Conservation (phyloP, 1,284 basidiomycete species). For the Clitocybe nebularis region DNA sequence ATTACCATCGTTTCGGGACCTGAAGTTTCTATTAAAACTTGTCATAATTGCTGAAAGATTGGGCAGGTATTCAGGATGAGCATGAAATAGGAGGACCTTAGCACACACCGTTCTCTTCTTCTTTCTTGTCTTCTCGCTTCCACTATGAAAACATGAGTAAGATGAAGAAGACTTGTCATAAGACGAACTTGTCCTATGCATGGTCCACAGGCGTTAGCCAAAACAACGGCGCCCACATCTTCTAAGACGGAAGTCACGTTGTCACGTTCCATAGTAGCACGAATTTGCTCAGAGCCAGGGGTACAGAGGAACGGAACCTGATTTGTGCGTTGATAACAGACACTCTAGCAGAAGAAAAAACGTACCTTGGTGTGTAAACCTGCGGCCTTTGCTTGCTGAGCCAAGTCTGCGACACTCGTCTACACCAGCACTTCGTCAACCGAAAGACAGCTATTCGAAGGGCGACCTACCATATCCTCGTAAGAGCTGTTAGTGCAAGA, state of each 20-base stretch:
- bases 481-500: slow-evolving; percentile 98
- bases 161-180: slow-evolving; percentile 1
- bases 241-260: slow-evolving; percentile 79
- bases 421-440: slow-evolving; percentile 24
- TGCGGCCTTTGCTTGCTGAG: slow-evolving; percentile 82
- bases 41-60: slow-evolving; percentile 81
- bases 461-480: slow-evolving; percentile 75
- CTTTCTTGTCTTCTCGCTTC: slow-evolving; percentile 90
- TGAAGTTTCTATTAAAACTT: slow-evolving; percentile 98
- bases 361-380: slow-evolving; percentile 76
- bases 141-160: slow-evolving; percentile 47
- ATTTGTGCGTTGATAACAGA: slow-evolving; percentile 4
- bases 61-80: slow-evolving; percentile 1
- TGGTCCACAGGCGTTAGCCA: slow-evolving; percentile 98
- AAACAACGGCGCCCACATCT: slow-evolving; percentile 85
- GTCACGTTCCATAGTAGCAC: slow-evolving; percentile 97
- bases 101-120: slow-evolving; percentile 85
- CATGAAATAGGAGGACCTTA: background rate
- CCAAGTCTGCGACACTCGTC: slow-evolving; percentile 89
- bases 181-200: slow-evolving; percentile 88
- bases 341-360: slow-evolving; percentile 5
- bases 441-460: background rate
- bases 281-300: slow-evolving; percentile 95
- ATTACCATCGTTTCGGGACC: slow-evolving; percentile 97
- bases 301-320: slow-evolving; percentile 95